A percentile compares a stretch with the other conserved stretches of the same genome.
phyloP scores from a whole-genome alignment of 345 rosid genomes.

The Mercurialis annua region DNA sequence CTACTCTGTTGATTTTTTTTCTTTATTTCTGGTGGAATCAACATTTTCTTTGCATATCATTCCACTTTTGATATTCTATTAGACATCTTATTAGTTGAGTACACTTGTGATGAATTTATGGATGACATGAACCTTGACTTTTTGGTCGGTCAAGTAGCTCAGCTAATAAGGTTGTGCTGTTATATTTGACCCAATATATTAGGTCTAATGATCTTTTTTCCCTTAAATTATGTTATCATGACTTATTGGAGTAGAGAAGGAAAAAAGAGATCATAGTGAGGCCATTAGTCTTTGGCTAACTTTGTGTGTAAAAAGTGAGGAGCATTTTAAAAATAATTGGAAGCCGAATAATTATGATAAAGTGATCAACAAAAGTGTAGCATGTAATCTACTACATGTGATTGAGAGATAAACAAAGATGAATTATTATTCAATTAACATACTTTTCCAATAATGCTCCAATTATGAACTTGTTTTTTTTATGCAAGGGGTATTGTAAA shows the following conservation, averaged over 20 bases:
- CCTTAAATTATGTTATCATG: background rate
- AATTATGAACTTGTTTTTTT: too few relatives aligned
- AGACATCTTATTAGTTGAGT: background rate
- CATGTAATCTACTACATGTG: conserved; percentile 1
- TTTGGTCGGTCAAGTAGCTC: background rate
- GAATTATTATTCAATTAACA: too few relatives aligned
- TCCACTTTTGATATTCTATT: background rate
- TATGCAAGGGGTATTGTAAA: too few relatives aligned
- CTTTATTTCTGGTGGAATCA: background rate
- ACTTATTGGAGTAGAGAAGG: background rate
- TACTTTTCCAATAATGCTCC: too few relatives aligned
- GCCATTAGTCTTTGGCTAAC: background rate
- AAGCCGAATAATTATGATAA: background rate
- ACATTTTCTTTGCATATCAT: background rate
- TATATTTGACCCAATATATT: background rate
- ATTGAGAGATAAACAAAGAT: too few relatives aligned
- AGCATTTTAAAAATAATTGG: background rate
- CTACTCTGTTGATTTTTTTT: background rate
- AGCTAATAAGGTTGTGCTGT: conserved; percentile 3
- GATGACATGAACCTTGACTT: background rate
- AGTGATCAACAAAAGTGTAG: background rate
- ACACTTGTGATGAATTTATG: background rate
- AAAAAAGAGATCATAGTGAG: too few relatives aligned
- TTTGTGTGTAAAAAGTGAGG: background rate
- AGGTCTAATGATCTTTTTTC: background rate